Evolutionary conservation across 129 eudicot species (phyloP).

Genomic region (Escallonia herrerae): DNA sequence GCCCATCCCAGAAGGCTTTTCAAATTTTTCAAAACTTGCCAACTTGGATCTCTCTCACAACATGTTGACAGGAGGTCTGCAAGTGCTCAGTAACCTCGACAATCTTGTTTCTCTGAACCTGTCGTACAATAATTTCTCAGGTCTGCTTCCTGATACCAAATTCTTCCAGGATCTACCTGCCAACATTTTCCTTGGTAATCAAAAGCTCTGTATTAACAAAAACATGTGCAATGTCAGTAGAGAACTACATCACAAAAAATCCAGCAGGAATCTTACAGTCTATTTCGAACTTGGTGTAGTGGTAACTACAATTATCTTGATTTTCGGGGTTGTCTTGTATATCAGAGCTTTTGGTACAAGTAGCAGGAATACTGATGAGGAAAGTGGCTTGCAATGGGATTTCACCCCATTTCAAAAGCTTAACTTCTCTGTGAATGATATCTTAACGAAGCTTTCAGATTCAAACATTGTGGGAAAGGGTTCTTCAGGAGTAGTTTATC

Average conservation of each 20-base stretch:
- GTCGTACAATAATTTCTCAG: slow-evolving; percentile 46
- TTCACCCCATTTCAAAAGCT: slow-evolving; percentile 53
- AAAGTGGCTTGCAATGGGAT: slow-evolving; percentile 39
- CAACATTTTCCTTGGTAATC: slow-evolving; percentile 32
- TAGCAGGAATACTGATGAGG: slow-evolving; percentile 26
- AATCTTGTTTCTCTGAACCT: slow-evolving; percentile 53
- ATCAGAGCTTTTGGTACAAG: slow-evolving; percentile 16
- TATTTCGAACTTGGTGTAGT: slow-evolving; percentile 17
- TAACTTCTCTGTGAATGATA: slow-evolving; percentile 32
- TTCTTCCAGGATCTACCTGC: slow-evolving; percentile 39
- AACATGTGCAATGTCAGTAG: slow-evolving; percentile 16
- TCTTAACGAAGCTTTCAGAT: slow-evolving; percentile 34
- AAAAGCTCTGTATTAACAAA: slow-evolving; percentile 31
- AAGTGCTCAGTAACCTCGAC: slow-evolving; percentile 33
- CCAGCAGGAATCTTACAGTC: slow-evolving; percentile 13
- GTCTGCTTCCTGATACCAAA: slow-evolving; percentile 43
- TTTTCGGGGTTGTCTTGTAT: slow-evolving; percentile 11
- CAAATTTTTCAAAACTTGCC: slow-evolving; percentile 40
- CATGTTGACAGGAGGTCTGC: slow-evolving; percentile 41
- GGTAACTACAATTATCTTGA: slow-evolving; percentile 7
- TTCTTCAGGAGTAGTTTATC: slow-evolving; percentile 47
- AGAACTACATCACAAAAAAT: slow-evolving; percentile 13
- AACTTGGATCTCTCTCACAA: slow-evolving; percentile 51
- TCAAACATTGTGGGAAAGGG: slow-evolving; percentile 51
- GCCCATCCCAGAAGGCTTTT: slow-evolving; percentile 34